Base-by-base conservation (phyloP, 2,329 filamentous ascomycete species). In the Huntiella decipiens region DNA sequence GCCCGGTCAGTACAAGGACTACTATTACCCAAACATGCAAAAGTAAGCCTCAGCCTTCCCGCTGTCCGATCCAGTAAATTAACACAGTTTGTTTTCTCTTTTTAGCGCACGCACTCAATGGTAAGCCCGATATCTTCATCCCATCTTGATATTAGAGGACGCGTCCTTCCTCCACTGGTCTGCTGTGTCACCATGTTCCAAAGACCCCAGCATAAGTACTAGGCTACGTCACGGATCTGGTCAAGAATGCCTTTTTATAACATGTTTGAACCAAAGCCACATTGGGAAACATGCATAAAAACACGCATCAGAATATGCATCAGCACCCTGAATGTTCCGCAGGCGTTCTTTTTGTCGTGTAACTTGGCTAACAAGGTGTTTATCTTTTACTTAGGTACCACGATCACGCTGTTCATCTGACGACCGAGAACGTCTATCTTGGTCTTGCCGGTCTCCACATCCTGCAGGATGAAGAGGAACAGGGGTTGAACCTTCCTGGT, bases 21-120 rank as follows among this genome's bases (percentile, higher is more conserved):
- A 77, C 55, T 77, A 74, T 55, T 77, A 73, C 52, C 71, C 72
- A 7, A 77, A 76, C 54, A 58, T 56, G 11, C 66, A 74, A 53
- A 49, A 51, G 48, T 50, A 37, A 40, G 48, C 47, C 16, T 45
- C 35, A 22, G 31, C 19, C 16, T 40, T 40, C 5, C 16, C 17
- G n/a, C 5, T 15, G 15, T 38, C 16, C 36, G 16, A 7, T 31
- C 16, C 40, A 32, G 13, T 12, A 12, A 32, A 33, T 31, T 31
- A 28, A 13, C 16, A 19, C 31, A 22, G 17, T 7, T 15, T 41
- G 4, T 35, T n/a, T 46, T 34, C 44, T 19, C 11, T 22, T 36
- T 37, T 34, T 33, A 62, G 61, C 35, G 68, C 64, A 1, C 63
- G 72, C 34, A 63, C 68, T 0, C 60, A 74, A 28, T 77, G 73